Evolutionary conservation across 345 rosid genomes (phyloP).

Genomic region (Theobroma cacao): DNA sequence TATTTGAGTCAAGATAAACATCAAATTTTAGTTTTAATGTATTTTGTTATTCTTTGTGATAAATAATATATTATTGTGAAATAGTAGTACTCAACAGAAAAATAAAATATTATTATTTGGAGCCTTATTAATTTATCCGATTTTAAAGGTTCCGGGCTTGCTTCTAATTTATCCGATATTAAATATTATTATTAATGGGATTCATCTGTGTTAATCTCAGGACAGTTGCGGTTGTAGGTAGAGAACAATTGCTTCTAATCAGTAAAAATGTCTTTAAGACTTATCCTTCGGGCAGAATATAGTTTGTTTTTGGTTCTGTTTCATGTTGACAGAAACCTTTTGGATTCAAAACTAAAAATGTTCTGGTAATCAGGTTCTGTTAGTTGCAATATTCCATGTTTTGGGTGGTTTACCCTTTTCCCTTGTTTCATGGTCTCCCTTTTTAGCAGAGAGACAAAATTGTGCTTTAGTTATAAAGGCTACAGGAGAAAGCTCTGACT

Average conservation of each 20-base stretch:
- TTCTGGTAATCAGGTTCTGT: background rate
- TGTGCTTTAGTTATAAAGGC: conserved; percentile 48
- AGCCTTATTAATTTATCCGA: too few species aligned
- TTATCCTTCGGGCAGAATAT: background rate
- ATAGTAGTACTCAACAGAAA: too few species aligned
- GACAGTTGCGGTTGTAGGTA: background rate
- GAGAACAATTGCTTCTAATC: background rate
- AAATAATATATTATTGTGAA: too few species aligned
- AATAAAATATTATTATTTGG: too few species aligned
- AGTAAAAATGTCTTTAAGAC: background rate
- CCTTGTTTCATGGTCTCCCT: conserved; percentile 5
- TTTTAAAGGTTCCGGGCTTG: too few species aligned
- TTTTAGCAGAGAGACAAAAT: conserved; percentile 41
- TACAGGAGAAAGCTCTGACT: conserved; percentile 50
- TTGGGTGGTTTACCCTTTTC: background rate
- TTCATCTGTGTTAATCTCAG: background rate
- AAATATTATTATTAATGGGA: too few species aligned
- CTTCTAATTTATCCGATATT: too few species aligned
- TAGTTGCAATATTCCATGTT: background rate
- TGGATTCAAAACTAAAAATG: background rate
- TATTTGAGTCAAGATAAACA: too few species aligned
- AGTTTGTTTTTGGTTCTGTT: background rate
- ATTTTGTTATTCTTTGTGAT: too few species aligned
- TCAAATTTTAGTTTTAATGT: too few species aligned
- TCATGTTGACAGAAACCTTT: background rate